Base-by-base conservation (phyloP, 2,329 filamentous ascomycete genomes). In the Diaporthe australafricana region DNA sequence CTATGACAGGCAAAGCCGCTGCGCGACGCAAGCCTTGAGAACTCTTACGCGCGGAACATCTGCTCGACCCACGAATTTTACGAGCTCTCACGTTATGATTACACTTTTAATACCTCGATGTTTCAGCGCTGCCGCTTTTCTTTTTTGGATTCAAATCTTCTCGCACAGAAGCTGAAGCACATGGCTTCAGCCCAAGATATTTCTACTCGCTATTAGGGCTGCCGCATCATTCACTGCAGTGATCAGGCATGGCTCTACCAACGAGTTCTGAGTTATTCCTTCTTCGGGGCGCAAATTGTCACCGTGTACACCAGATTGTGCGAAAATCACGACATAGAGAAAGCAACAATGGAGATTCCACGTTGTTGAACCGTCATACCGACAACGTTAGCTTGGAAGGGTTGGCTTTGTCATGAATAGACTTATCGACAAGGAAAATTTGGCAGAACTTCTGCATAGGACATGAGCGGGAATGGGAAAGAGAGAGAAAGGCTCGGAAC, bases 1-100 rank as follows among this genome's bases (percentile, higher is more conserved):
- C 87, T 20, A 83, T 89, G 69, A 83, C 79, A 45, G 78, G 78
- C 70, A 80, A 78, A 62, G 40, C 57, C 55, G 70, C 69, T 25
- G 70, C 57, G 16, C 69, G 72, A 32, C 72, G 72, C 65, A 73
- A 72, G 65, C 63, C 72, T 66, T 48, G 56, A 30, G 48, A 32
- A 53, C 38, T 42, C 25, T 22, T 32, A 52, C 22, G 42, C 30
- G 42, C 67, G 45, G 45, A 32, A 50, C 9, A 53, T 32, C 8
- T 57, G 67, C 67, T 50, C 67, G 47, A 60, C 35, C 50, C 42
- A 69, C 67, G 67, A 69, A 47, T 52, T 69, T 69, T 40, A 69
- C 67, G 67, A 69, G 56, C 47, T 35, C 55, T 57, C 35, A 30
- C 35, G 42, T 69, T 69, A 60, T 52, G 67, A 69, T 50, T 69